Conservation (phyloP, 1,284 basidiomycete genomes). For the Puccinia sorghi region DNA sequence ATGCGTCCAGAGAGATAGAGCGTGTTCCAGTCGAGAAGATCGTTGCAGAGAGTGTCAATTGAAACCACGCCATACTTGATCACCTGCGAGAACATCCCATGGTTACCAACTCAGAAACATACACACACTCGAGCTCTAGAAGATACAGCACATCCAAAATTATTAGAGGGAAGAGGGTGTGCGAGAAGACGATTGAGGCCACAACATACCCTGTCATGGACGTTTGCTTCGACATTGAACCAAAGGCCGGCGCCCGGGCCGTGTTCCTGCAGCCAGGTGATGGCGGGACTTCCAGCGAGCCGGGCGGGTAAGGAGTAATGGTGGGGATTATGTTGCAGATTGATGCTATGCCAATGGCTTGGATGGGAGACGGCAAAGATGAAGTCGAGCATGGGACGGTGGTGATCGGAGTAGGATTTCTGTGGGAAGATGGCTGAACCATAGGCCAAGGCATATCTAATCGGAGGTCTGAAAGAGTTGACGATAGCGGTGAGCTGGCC, state of each 20-base stretch:
- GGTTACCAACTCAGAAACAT: background rate
- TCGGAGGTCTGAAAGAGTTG: slow-evolving; percentile 71
- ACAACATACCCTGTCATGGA: slow-evolving; percentile 69
- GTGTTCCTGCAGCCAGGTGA: slow-evolving; percentile 71
- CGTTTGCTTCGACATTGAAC: slow-evolving; percentile 88
- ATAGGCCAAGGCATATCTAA: slow-evolving; percentile 90
- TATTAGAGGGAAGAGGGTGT: background rate
- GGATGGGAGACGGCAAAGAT: slow-evolving; percentile 91
- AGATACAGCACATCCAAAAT: background rate
- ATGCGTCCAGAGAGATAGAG: slow-evolving; percentile 93
- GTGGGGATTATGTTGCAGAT: slow-evolving; percentile 80
- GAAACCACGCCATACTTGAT: slow-evolving; percentile 99
- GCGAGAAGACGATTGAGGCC: slow-evolving; percentile 19
- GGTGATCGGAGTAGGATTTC: slow-evolving; percentile 65
- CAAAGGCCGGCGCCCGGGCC: slow-evolving; percentile 79
- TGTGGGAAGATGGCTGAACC: slow-evolving; percentile 92
- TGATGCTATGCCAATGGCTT: slow-evolving; percentile 88
- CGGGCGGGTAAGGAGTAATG: slow-evolving; percentile 88
- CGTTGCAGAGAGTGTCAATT: slow-evolving; percentile 80
- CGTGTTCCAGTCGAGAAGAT: slow-evolving; percentile 87
- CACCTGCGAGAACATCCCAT: slow-evolving; percentile 62
- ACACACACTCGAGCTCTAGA: background rate
- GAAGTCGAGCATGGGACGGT: slow-evolving; percentile 84
- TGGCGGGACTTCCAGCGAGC: slow-evolving; percentile 73
- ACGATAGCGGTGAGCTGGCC: no score